A percentile compares a stretch with the other conserved stretches of the same genome.
Evolutionary conservation across 768 basidiomycete genomes (phyloP).

Genomic region (Hygrophoropsis aurantiaca): DNA sequence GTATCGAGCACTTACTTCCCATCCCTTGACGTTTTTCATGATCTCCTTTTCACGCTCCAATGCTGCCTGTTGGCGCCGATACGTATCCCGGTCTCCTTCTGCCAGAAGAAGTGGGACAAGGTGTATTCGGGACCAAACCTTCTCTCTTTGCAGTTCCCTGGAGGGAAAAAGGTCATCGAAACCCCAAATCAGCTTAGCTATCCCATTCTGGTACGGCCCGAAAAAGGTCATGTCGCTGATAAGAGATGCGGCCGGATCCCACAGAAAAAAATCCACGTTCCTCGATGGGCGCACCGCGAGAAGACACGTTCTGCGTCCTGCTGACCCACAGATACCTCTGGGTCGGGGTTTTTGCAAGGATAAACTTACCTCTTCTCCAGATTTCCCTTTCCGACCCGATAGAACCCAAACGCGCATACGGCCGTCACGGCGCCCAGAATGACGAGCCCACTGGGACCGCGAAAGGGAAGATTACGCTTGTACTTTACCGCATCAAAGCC

Average conservation of each 20-base stretch:
- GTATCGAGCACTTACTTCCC: conserved; percentile 73
- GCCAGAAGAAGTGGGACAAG: conserved; percentile 89
- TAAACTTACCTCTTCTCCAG: conserved; percentile 84
- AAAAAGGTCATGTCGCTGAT: conserved; percentile 39
- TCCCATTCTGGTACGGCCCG: conserved; percentile 44
- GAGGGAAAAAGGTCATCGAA: conserved; percentile 27
- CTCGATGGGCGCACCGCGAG: conserved; percentile 55
- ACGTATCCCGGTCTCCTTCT: conserved; percentile 89
- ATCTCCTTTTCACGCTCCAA: conserved; percentile 80
- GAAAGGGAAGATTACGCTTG: conserved; percentile 91
- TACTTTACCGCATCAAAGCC: conserved; percentile 93
- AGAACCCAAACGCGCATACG: conserved; percentile 90
- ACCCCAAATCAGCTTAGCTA: conserved; percentile 44
- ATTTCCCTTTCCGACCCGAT: conserved; percentile 87
- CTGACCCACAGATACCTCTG: conserved; percentile 41
- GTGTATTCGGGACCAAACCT: conserved; percentile 94
- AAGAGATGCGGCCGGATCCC: conserved; percentile 45
- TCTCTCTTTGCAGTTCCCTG: conserved; percentile 93
- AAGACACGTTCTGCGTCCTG: conserved; percentile 68
- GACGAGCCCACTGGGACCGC: conserved; percentile 80
- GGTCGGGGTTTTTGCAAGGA: conserved; percentile 18
- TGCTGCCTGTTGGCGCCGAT: conserved; percentile 78
- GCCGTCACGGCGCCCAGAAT: conserved; percentile 86
- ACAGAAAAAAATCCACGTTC: conserved; percentile 66
- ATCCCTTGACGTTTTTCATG: conserved; percentile 91